Base-by-base conservation (phyloP, 176 grass and related monocot species). In the Bolboschoenus planiculmis region DNA sequence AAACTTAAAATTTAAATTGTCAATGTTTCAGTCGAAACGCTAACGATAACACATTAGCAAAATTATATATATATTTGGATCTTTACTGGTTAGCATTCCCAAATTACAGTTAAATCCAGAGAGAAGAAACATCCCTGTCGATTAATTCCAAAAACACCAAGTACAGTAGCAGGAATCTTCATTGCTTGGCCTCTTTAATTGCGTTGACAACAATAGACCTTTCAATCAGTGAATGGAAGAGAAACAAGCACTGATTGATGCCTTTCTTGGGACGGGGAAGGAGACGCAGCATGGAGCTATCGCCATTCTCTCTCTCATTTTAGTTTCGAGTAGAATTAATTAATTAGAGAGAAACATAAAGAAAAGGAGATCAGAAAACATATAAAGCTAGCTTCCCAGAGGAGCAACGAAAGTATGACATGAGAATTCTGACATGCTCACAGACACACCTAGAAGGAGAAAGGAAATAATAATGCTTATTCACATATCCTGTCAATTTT, bases 181-280 rank as follows among this genome's bases (percentile, higher is more conserved):
- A 18, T 63, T 81, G 29, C 9, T 63, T 47, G 78, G 54, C 78
- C 78, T 81, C 78, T 81, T 81, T 81, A 81, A 56, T 74, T 74
- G 37, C 56, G n/a, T 81, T 40, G 39, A 60, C 53, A 81, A 63
- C 36, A 46, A 81, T 57, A 62, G 78, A 60, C n/a, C 78, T 63
- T 79, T 81, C 78, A 81, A 44, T 81, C 21, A 46, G 46, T 46
- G 26, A 81, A 81, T 61, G 56, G n/a, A 61, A 15, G 34, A 13
- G 34, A 81, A 26, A 13, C 35, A 61, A 43, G 56, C 78, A 81
- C 34, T 81, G 56, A 81, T 81, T 81, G n/a, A 61, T 81, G 55
- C 78, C 56, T 63, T 56, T 18, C 10, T 81, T 61, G 55, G n/a
- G n/a, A n/a, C n/a, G n/a, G 55, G 39, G 56, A 81, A 39, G 35